Evolutionary conservation across 768 basidiomycete genomes (phyloP), one percentile per base, ranked within the genome.

Genomic region (Trametes cingulata): DNA sequence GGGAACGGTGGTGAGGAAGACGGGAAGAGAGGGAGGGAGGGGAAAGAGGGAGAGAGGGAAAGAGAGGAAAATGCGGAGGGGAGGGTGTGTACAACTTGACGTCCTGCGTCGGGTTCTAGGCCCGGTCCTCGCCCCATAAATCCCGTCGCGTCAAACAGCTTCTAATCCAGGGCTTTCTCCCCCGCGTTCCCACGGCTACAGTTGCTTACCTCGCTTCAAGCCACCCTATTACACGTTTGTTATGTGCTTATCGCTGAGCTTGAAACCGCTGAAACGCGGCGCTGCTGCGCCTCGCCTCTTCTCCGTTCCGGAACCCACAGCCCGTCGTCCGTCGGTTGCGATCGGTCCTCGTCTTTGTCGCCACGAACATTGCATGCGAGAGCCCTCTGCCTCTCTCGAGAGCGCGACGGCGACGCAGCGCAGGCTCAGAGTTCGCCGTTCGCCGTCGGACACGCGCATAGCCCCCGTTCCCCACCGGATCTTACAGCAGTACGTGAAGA

Each of bases 101-200:
- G 52, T 58, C 61, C 48, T 39, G 52, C 27, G 22, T 40, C 46
- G 39, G 40, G 54, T 37, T 55, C 61, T 63, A 58, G 61, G 61
- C 61, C 61, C 61, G 61, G 40, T 42, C 46, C 40, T 20, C 15
- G 22, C n/a, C 47, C 49, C 24, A 41, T 50, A 35, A 20, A 46
- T 25, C 48, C 19, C 8, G 15, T 37, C 35, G 25, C 50, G 37
- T 37, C 24, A 19, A n/a, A 27, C 22, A n/a, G n/a, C 42, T 35
- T 39, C 42, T 42, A 39, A 50, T 17, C 47, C 35, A 13, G 15
- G 6, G 29, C 29, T 3, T 33, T 40, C 25, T 13, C 10, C 49
- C 52, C 22, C 15, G 10, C 33, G 13, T 50, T 63, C 61, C 56
- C 61, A 58, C 56, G 56, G n/a, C 12, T 60, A 54, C n/a, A n/a